Conservation (phyloP, 1,139 yeast species). For the Kluyveromyces marxianus region DNA sequence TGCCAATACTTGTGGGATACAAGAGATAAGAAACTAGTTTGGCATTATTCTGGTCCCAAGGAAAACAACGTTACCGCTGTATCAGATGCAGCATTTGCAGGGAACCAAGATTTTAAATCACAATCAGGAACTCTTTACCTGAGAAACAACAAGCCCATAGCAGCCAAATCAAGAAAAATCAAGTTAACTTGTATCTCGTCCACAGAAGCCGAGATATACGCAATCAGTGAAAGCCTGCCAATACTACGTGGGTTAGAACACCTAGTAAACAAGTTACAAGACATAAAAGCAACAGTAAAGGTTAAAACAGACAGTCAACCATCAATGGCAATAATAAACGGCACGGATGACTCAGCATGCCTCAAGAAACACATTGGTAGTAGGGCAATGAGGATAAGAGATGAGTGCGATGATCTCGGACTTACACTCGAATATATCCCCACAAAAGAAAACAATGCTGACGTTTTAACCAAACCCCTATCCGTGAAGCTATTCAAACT, state of each 20-base stretch:
- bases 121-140: background rate
- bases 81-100: slow-evolving; percentile 1
- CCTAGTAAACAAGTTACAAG: background rate
- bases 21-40: slow-evolving; percentile 1
- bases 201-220: slow-evolving; percentile 7
- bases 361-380: slow-evolving; percentile 8
- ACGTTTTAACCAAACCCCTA: slow-evolving; percentile 11
- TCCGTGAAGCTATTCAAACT: slow-evolving; percentile 3
- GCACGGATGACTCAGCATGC: slow-evolving; percentile 3
- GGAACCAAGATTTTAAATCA: background rate
- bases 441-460: slow-evolving; percentile 9
- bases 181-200: slow-evolving; percentile 7
- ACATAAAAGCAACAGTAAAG: background rate
- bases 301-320: slow-evolving; percentile 7
- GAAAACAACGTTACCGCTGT: background rate
- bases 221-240: slow-evolving; percentile 4
- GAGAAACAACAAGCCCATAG: slow-evolving; percentile 3
- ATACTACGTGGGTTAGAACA: slow-evolving; percentile 1
- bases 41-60: background rate
- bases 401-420: slow-evolving; percentile 1
- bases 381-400: slow-evolving; percentile 8
- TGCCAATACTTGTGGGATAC: slow-evolving; percentile 4
- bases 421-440: slow-evolving; percentile 6
- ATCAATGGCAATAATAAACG: slow-evolving; percentile 2
- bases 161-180: slow-evolving; percentile 2